phyloP scores from a whole-genome alignment of 2,329 filamentous ascomycete species.

The Aspergillus ochraceus region DNA sequence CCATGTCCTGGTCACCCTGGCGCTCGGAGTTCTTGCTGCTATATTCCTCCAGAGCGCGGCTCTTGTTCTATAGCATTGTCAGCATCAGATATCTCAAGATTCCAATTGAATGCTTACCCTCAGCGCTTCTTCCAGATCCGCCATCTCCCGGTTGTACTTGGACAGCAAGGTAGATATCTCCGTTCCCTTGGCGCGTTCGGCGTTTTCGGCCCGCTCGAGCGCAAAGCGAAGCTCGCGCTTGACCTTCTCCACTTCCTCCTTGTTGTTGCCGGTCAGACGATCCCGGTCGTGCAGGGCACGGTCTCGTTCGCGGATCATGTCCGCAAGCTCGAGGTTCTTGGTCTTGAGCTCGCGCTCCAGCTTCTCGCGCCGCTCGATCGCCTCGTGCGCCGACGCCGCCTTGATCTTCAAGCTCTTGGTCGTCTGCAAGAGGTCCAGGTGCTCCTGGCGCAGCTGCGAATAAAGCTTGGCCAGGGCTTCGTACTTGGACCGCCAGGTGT shows the following conservation, averaged over 20 bases:
- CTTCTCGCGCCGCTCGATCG: conserved; percentile 91
- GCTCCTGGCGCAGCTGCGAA: conserved; percentile 91
- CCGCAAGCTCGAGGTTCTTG: conserved; percentile 96
- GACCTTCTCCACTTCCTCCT: conserved; percentile 91
- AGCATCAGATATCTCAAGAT: not conserved
- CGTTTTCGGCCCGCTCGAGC: conserved; percentile 84
- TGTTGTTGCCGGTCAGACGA: conserved; percentile 77
- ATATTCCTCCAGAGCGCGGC: conserved; percentile 78
- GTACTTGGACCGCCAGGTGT: conserved; percentile 96
- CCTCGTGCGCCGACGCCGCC: conserved; percentile 94
- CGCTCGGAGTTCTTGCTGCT: conserved; percentile 76
- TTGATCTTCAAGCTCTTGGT: conserved; percentile 97
- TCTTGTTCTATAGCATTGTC: conserved; percentile 66
- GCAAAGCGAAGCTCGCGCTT: conserved; percentile 92
- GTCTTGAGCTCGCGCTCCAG: conserved; percentile 97
- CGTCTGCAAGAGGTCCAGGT: conserved; percentile 90
- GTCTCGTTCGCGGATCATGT: conserved; percentile 97
- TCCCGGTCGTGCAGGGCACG: conserved; percentile 92
- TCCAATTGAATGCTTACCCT: conserved; percentile 39
- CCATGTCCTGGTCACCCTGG: conserved; percentile 79
- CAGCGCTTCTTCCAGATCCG: conserved; percentile 90
- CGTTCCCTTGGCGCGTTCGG: conserved; percentile 89
- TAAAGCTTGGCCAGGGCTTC: conserved; percentile 96
- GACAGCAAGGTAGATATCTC: conserved; percentile 92
- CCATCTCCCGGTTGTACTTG: conserved; percentile 96